These are phyloP conservation scores for Metschnikowia continentalis DNA, from an alignment of 805 yeast species.

Conservation along the genomic window DNA sequence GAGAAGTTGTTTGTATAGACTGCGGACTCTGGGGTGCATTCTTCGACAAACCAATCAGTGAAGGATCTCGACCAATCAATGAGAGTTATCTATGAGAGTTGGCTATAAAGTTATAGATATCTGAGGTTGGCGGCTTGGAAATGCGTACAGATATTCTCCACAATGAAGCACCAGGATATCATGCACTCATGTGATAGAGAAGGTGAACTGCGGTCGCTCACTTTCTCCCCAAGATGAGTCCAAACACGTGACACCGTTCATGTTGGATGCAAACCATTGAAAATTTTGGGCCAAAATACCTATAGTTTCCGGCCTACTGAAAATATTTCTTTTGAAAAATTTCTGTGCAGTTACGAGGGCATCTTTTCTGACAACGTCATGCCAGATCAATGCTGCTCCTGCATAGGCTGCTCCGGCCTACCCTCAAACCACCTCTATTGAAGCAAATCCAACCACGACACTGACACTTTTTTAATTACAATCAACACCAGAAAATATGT, in stretches of 20 bases:
- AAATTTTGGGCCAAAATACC: neutral
- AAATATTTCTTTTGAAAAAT: too few relatives aligned
- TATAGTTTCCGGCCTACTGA: too few relatives aligned
- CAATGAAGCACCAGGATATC: neutral
- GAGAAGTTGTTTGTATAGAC: constrained; percentile 21
- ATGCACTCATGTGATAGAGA: neutral
- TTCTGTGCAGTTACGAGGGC: neutral
- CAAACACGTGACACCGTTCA: neutral
- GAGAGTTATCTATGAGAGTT: too few relatives aligned
- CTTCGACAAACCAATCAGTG: neutral
- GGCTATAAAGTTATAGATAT: too few relatives aligned
- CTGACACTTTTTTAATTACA: neutral
- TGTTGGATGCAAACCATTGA: too few relatives aligned
- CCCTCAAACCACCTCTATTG: neutral
- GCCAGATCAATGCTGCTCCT: neutral
- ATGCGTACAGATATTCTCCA: neutral
- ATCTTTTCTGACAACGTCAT: neutral
- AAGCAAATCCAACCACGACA: neutral
- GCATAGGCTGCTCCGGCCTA: neutral
- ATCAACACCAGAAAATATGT: neutral
- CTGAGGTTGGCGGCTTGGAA: too few relatives aligned
- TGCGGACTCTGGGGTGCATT: constrained; percentile 16
- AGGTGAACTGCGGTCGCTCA: neutral
- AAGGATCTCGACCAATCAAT: neutral
- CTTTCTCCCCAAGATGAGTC: neutral